These are phyloP conservation scores for Capsella rubella DNA, from an alignment of 441 rosid species.

Conservation along the genomic window DNA sequence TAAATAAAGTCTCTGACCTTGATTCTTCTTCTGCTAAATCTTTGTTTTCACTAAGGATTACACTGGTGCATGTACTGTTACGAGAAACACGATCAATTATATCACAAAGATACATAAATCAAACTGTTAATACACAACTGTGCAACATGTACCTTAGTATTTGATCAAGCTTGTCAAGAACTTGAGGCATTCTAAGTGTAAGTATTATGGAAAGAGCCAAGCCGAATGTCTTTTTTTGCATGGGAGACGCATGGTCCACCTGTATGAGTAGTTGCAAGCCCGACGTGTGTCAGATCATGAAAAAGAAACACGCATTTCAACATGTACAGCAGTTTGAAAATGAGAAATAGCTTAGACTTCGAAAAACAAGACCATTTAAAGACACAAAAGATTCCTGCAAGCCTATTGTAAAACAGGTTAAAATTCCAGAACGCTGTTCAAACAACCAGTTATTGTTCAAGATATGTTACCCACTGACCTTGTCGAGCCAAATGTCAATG, in stretches of 20 bases:
- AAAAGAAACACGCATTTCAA: slow-evolving; percentile 19
- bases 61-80: slow-evolving; percentile 79
- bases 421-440: slow-evolving; percentile 18
- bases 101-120: background rate
- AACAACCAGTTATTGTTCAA: slow-evolving; percentile 18
- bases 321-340: slow-evolving; percentile 17
- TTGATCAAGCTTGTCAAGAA: slow-evolving; percentile 90
- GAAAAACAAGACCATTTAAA: slow-evolving; percentile 8
- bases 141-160: slow-evolving; percentile 71
- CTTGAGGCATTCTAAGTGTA: slow-evolving; percentile 92
- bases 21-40: slow-evolving; percentile 84
- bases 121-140: slow-evolving; percentile 22
- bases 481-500: slow-evolving; percentile 96
- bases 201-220: slow-evolving; percentile 89
- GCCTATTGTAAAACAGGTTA: background rate
- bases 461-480: slow-evolving; percentile 59
- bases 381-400: slow-evolving; percentile 15
- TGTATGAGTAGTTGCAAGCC: slow-evolving; percentile 46
- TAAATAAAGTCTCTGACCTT: slow-evolving; percentile 55
- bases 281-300: slow-evolving; percentile 17
- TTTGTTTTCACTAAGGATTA: slow-evolving; percentile 81
- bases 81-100: slow-evolving; percentile 28
- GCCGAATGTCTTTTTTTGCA: slow-evolving; percentile 80
- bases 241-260: slow-evolving; percentile 81
- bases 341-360: background rate